Base-by-base conservation (phyloP, 2,329 filamentous ascomycete species). In the Epichloe typhina region DNA sequence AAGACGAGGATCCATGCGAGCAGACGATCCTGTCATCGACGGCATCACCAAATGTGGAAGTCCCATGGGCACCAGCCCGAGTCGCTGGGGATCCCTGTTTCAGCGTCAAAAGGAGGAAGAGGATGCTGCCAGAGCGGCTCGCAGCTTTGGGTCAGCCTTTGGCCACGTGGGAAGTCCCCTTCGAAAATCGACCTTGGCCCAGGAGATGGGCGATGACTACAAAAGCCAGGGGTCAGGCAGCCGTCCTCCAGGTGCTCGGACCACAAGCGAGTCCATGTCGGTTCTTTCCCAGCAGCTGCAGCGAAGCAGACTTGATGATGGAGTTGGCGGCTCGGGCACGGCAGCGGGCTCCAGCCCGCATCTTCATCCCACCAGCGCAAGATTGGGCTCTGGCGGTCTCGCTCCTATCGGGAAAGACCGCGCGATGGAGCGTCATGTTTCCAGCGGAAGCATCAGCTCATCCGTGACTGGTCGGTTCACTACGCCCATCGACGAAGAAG, bases 111-210 rank as follows among this genome's bases (percentile, higher is more conserved):
- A 74, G 61, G 75, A 79, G 49, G 79, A 82, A 46, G 78, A 82
- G 46, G 73, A 74, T 47, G 65, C 63, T 21, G 58, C 67, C 39
- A 62, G 65, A 35, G 65, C 66, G 9, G 64, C 65, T 4, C 61
- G 67, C 46, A 59, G 61, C 56, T 60, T 65, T 51, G 63, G 64
- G 5, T 82, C 79, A n/a, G 76, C 72, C 3, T 83, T 83, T 60
- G 80, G 80, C 7, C 80, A 84, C 56, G 80, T 84, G 37, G 80
- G 80, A 19, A 83, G 79, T 55, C 80, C 80, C 15, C 68, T 84
- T 52, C 76, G 80, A 17, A 83, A 82, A 61, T 83, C 80, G 8
- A 75, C 76, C 43, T 69, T 84, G 8, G 77, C 77, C 38, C 72
- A 75, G 43, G 75, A 75, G 47, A 73, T 77, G 59, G 67, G 69